phyloP scores from a whole-genome alignment of 257 asterid genomes.

The Penstemon newberryi region DNA sequence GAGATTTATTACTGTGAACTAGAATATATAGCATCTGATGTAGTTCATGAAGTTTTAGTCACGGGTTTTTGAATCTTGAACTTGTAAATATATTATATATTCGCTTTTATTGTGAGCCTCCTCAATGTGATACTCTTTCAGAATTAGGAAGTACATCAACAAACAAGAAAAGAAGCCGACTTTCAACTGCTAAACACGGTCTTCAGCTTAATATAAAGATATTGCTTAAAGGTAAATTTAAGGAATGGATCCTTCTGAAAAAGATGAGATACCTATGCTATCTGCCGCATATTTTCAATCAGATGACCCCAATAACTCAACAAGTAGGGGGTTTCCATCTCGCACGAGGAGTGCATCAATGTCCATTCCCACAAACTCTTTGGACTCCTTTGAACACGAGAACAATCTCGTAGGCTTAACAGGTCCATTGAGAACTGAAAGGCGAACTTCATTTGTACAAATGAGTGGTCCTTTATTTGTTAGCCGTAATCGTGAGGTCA shows the following conservation, averaged over 20 bases:
- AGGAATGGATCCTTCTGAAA: slow-evolving; percentile 67
- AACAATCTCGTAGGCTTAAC: slow-evolving; percentile 56
- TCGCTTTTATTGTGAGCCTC: no score
- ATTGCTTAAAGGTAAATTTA: slow-evolving; percentile 23
- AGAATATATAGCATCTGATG: no score
- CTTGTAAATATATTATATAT: no score
- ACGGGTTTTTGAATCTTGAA: no score
- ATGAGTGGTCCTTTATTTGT: slow-evolving; percentile 64
- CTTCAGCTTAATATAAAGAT: not conserved
- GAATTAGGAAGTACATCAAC: no score
- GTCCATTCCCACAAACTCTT: slow-evolving; percentile 49
- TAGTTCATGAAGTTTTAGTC: no score
- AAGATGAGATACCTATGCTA: slow-evolving; percentile 72
- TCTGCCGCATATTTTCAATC: slow-evolving; percentile 45
- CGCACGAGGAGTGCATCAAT: slow-evolving; percentile 77
- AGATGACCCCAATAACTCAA: slow-evolving; percentile 37
- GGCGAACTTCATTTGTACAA: slow-evolving; percentile 45
- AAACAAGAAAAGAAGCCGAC: no score
- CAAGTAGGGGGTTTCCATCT: slow-evolving; percentile 37
- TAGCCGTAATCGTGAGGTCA: slow-evolving; percentile 41
- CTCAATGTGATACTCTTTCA: no score
- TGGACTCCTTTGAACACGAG: slow-evolving; percentile 44
- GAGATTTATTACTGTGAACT: no score
- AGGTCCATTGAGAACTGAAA: slow-evolving; percentile 66
- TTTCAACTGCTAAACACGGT: not conserved